A percentile compares a stretch with the other conserved stretches of the same genome.
phyloP scores from a whole-genome alignment of 2,329 filamentous ascomycete genomes.

The Pochonia chlamydosporia region DNA sequence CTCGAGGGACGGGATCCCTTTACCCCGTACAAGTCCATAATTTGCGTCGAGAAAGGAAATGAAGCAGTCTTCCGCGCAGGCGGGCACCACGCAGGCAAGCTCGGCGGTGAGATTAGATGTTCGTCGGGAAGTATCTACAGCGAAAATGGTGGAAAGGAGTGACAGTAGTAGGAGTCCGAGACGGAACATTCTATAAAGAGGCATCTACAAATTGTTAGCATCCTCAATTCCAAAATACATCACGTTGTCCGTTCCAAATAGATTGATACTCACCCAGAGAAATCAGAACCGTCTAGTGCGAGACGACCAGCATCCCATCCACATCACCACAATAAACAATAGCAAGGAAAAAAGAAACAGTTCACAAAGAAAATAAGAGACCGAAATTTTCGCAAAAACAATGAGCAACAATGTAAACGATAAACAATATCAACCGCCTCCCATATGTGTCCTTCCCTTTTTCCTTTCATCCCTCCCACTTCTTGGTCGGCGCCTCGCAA shows the following conservation, averaged over 20 bases:
- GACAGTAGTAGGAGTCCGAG: constrained; percentile 17
- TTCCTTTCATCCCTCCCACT: neutral
- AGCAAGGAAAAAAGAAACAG: neutral
- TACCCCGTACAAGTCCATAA: constrained; percentile 46
- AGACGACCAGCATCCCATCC: constrained; percentile 32
- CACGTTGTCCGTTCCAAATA: too few relatives aligned
- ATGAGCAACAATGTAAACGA: too few relatives aligned
- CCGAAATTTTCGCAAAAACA: too few relatives aligned
- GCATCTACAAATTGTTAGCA: neutral
- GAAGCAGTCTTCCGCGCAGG: constrained; percentile 57
- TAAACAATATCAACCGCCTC: neutral
- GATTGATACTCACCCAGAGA: constrained; percentile 1
- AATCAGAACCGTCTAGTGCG: constrained; percentile 13
- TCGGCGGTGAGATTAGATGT: constrained; percentile 25
- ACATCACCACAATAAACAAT: neutral
- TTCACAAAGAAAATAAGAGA: too few relatives aligned
- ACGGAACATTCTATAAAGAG: neutral
- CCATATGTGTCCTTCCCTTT: neutral
- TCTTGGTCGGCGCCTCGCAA: neutral
- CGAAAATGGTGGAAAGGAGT: constrained; percentile 22
- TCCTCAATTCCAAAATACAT: too few relatives aligned
- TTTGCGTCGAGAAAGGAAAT: constrained; percentile 55
- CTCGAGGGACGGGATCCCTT: constrained; percentile 43
- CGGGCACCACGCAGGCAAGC: constrained; percentile 42
- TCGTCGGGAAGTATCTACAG: constrained; percentile 17